These are phyloP conservation scores for Globisporangium apiculatum DNA, from an alignment of 352 stramenopile genomes.

Conservation along the genomic window DNA sequence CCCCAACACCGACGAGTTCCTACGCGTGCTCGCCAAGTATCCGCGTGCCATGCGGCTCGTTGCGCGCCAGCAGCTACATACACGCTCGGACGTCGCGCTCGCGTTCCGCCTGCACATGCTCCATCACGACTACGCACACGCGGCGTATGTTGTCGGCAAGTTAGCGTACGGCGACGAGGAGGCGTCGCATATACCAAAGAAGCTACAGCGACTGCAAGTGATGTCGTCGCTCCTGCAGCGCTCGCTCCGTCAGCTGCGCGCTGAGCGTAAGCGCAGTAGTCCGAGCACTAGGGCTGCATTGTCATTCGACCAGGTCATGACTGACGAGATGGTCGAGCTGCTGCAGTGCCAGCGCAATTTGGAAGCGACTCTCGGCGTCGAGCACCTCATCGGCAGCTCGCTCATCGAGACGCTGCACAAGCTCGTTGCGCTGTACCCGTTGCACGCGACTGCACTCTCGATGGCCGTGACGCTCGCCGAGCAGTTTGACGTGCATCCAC, in stretches of 20 bases:
- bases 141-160: slow-evolving; percentile 31
- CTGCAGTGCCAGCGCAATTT: slow-evolving; percentile 35
- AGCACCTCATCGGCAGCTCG: slow-evolving; percentile 39
- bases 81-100: slow-evolving; percentile 19
- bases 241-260: neutral
- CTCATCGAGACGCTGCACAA: slow-evolving; percentile 57
- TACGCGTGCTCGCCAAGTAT: slow-evolving; percentile 35
- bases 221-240: slow-evolving; percentile 25
- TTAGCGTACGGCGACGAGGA: slow-evolving; percentile 35
- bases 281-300: neutral
- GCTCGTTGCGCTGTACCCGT: slow-evolving; percentile 40
- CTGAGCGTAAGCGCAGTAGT: neutral
- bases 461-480: slow-evolving; percentile 30
- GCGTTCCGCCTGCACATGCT: slow-evolving; percentile 25
- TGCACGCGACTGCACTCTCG: slow-evolving; percentile 25
- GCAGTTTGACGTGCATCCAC: slow-evolving; percentile 34
- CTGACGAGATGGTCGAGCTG: slow-evolving; percentile 35
- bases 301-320: slow-evolving; percentile 47
- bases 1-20: slow-evolving; percentile 20
- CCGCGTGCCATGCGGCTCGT: slow-evolving; percentile 35
- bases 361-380: slow-evolving; percentile 25
- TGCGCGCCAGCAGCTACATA: slow-evolving; percentile 30
- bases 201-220: slow-evolving; percentile 25
- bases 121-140: slow-evolving; percentile 20
- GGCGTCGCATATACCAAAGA: slow-evolving; percentile 28